phyloP scores from a whole-genome alignment of 768 basidiomycete species.

The Coprinopsis cinerea region DNA sequence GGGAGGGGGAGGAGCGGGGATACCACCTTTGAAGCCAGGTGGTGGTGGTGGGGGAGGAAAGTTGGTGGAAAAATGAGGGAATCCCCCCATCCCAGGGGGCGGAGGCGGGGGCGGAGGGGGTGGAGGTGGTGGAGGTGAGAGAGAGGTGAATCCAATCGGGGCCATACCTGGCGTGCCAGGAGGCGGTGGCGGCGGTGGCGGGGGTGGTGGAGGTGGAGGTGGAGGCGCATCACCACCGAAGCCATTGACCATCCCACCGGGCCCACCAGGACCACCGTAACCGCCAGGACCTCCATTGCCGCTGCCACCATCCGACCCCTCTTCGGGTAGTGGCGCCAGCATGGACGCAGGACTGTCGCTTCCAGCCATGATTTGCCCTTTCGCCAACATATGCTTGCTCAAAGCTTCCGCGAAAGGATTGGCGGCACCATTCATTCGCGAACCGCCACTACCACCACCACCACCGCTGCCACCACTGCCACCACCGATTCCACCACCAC shows the following conservation, averaged over 20 bases:
- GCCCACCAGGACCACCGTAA: no score
- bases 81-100: constrained; percentile 17
- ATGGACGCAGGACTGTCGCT: constrained; percentile 29
- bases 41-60: constrained; percentile 26
- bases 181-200: constrained; percentile 18
- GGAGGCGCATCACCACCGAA: constrained; percentile 18
- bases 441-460: constrained; percentile 25
- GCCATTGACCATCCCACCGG: no score
- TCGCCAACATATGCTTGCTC: constrained; percentile 47
- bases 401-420: constrained; percentile 60
- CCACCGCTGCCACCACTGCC: no score
- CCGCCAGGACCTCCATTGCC: no score
- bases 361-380: constrained; percentile 37
- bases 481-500: no score
- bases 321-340: constrained; percentile 37
- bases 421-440: constrained; percentile 27
- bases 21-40: constrained; percentile 17
- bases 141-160: constrained; percentile 17
- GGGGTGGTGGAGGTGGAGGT: constrained; percentile 20
- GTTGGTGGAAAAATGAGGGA: constrained; percentile 20
- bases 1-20: constrained; percentile 34
- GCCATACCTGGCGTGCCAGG: constrained; percentile 21
- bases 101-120: constrained; percentile 33
- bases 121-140: constrained; percentile 30
- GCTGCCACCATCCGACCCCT: no score